Evolutionary conservation across 371 early-diverging fungal genomes (phyloP), one percentile per base, ranked within the genome.

Genomic region (Funneliformis caledonium): DNA sequence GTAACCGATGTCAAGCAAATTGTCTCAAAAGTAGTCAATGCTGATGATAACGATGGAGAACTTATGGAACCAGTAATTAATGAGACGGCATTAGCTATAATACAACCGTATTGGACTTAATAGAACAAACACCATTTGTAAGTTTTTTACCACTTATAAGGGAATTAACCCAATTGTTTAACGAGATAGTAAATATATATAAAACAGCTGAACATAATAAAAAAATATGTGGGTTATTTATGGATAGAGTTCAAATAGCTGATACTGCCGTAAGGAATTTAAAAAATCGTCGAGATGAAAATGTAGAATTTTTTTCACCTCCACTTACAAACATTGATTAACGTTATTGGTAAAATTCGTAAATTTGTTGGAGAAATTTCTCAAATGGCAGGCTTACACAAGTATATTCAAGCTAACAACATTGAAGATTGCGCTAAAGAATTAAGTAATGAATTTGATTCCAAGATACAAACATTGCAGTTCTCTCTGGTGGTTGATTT

Each of bases 301-400:
- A 75, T 26, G 10, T 56, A 1, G 1, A 11, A 16, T 31, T 8
- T 56, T 75, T 75, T 56, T 52, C 47, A 6, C 42, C 2, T 4
- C 33, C 6, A 10, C 3, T 76, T 76, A 22, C 4, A 1, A 42
- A 62, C 6, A 52, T 76, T 76, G 12, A 11, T 8, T 19, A 60
- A 62, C n/a, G n/a, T 16, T 14, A 76, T 76, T 42, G 43, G 45
- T 7, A 42, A 76, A 45, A 76, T 62, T 61, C n/a, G 42, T 42
- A 47, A 56, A 47, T 76, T 76, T 37, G 48, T 62, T 9, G 62
- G 11, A 33, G 76, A 76, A 10, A 62, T 76, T 61, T 62, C 76
- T 45, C 76, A 76, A 47, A 5, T 76, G 9, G 37, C 37, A 19
- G 62, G 62, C 4, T 12, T 76, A 26, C 4, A 47, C 10, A 76